phyloP scores from a whole-genome alignment of 805 yeast species.

The Candida montana region DNA sequence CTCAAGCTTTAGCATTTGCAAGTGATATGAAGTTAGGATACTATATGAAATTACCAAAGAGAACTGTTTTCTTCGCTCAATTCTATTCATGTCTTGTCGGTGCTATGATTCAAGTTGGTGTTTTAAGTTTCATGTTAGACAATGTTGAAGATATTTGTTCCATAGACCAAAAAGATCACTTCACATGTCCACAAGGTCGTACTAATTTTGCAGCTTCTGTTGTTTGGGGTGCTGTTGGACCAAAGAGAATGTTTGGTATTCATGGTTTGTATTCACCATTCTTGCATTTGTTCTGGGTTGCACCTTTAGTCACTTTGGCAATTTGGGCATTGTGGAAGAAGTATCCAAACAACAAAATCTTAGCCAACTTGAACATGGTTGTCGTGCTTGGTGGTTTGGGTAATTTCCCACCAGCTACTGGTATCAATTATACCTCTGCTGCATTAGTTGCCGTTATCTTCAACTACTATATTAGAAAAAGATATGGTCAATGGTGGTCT shows the following conservation, averaged over 20 bases:
- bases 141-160: constrained; percentile 31
- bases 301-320: constrained; percentile 41
- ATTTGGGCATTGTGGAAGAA: constrained; percentile 33
- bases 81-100: constrained; percentile 29
- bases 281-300: constrained; percentile 56
- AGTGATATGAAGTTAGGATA: constrained; percentile 42
- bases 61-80: constrained; percentile 48
- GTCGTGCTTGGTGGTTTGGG: constrained; percentile 51
- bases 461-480: constrained; percentile 39
- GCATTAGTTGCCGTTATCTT: constrained; percentile 30
- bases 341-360: constrained; percentile 35
- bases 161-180: constrained; percentile 32
- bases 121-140: constrained; percentile 31
- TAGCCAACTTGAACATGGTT: constrained; percentile 52
- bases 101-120: constrained; percentile 27
- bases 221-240: constrained; percentile 54
- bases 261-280: constrained; percentile 31
- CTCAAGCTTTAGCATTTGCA: constrained; percentile 49
- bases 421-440: constrained; percentile 41
- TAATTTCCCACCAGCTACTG: constrained; percentile 64
- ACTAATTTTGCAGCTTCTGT: constrained; percentile 38
- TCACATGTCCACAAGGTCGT: constrained; percentile 34
- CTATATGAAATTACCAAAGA: constrained; percentile 53
- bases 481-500: constrained; percentile 46
- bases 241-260: constrained; percentile 48